Percentiles rank a stretch among this genome's conserved stretches.
These are phyloP conservation scores for Chlorella sp. DNA, from an alignment of 139 green algal species.

Conservation along the genomic window DNA sequence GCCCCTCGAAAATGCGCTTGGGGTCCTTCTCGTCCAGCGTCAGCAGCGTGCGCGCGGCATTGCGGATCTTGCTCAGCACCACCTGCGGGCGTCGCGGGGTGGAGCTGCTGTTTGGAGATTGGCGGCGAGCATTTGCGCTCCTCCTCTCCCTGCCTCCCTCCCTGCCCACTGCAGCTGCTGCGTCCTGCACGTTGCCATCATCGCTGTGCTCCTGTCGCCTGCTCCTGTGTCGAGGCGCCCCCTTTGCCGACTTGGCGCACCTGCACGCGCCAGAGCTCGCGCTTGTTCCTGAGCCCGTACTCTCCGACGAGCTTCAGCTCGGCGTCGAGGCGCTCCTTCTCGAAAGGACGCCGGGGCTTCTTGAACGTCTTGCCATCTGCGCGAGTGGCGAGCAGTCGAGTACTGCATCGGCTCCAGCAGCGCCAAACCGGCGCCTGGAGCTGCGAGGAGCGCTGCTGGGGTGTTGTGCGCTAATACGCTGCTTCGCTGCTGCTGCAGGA, in stretches of 20 bases:
- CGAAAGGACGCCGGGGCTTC: conserved; percentile 97
- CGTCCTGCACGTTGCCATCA: too few relatives aligned
- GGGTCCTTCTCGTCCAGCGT: conserved; percentile 95
- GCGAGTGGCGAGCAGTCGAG: too few relatives aligned
- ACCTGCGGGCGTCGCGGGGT: too few relatives aligned
- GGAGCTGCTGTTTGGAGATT: too few relatives aligned
- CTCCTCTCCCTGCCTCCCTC: too few relatives aligned
- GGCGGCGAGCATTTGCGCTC: too few relatives aligned
- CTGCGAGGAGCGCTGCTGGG: too few relatives aligned
- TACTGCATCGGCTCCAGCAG: too few relatives aligned
- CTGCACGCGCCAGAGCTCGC: conserved; percentile 98
- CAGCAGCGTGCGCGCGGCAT: conserved; percentile 90
- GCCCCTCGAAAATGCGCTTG: conserved; percentile 95
- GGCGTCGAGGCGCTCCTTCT: conserved; percentile 98
- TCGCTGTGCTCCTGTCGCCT: too few relatives aligned
- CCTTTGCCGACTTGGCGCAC: conserved; percentile 72
- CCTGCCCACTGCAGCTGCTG: too few relatives aligned
- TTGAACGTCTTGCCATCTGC: conserved; percentile 99
- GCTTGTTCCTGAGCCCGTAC: conserved; percentile 98
- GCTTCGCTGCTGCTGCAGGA: too few relatives aligned
- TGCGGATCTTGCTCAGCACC: conserved; percentile 82
- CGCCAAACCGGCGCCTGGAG: background rate
- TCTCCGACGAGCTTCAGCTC: conserved; percentile 99
- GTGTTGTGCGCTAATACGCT: too few relatives aligned
- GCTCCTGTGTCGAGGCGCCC: background rate